A percentile compares a stretch with the other conserved stretches of the same genome.
Evolutionary conservation across 306 rosid genomes (phyloP).

Genomic region (Aeschynomene evenia): DNA sequence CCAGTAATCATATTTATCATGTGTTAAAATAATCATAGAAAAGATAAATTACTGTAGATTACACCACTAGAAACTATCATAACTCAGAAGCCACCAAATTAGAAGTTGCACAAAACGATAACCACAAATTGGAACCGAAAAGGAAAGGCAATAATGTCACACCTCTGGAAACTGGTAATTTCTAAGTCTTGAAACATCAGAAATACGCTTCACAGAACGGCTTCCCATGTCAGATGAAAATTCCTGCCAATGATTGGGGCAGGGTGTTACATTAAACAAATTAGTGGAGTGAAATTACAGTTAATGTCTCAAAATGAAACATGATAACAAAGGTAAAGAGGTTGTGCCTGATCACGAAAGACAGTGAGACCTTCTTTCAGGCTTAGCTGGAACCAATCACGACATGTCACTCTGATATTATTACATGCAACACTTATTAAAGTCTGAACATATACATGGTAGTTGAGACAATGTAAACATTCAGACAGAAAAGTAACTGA

Average conservation of each 20-base stretch:
- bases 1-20: slow-evolving; percentile 10
- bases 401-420: slow-evolving; percentile 89
- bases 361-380: slow-evolving; percentile 98
- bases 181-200: slow-evolving; percentile 85
- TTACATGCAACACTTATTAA: slow-evolving; percentile 32
- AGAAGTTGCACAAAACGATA: slow-evolving; percentile 9
- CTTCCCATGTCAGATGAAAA: slow-evolving; percentile 98
- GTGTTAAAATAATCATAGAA: neutral
- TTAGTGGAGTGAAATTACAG: neutral
- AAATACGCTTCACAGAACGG: slow-evolving; percentile 81
- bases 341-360: slow-evolving; percentile 87
- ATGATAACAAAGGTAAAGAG: slow-evolving; percentile 9
- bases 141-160: neutral
- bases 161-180: slow-evolving; percentile 99
- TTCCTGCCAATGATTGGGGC: slow-evolving; percentile 55
- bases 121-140: neutral
- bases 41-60: neutral
- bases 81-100: slow-evolving; percentile 2
- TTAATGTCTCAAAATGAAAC: neutral
- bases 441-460: neutral
- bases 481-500: slow-evolving; percentile 7
- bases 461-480: neutral
- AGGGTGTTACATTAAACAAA: slow-evolving; percentile 6
- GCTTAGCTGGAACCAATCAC: slow-evolving; percentile 99
- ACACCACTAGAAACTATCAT: neutral